Conservation (phyloP, 2,329 filamentous ascomycete genomes). For the Aspergillus udagawae region DNA sequence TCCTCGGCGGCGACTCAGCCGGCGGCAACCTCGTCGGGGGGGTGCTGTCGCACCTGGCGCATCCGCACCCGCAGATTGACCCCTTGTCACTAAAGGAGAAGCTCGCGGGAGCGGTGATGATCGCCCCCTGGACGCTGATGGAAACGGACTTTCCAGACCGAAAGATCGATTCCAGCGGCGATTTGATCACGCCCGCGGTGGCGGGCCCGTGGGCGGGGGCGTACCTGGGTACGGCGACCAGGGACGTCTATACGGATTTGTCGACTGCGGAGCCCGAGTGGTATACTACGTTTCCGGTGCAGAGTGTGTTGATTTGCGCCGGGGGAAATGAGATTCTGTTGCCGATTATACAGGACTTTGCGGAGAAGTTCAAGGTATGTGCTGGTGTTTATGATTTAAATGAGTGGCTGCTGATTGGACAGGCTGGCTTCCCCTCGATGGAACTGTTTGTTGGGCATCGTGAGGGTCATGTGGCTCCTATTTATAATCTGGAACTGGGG, state of each 20-base stretch:
- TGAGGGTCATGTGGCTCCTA: conserved; percentile 41
- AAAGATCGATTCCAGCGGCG: conserved; percentile 46
- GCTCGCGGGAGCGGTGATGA: conserved; percentile 50
- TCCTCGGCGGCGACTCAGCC: conserved; percentile 44
- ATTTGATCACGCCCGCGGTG: conserved; percentile 44
- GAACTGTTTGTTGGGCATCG: conserved; percentile 35
- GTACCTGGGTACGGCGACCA: conserved; percentile 41
- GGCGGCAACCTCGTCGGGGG: conserved; percentile 41
- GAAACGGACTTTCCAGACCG: conserved; percentile 42
- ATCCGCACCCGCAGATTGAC: conserved; percentile 53
- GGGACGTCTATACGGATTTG: conserved; percentile 54
- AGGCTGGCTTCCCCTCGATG: conserved; percentile 26
- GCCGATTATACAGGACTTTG: conserved; percentile 53
- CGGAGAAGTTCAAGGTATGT: conserved; percentile 40
- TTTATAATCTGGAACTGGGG: conserved; percentile 37
- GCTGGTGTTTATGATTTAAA: too few species aligned
- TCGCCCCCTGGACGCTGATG: conserved; percentile 58
- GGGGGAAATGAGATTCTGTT: conserved; percentile 56
- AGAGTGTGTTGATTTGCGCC: conserved; percentile 50
- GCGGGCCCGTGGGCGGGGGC: conserved; percentile 45
- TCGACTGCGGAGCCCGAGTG: conserved; percentile 47
- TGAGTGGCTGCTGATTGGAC: conserved; percentile 4
- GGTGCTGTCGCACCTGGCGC: conserved; percentile 41
- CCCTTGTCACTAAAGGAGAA: conserved; percentile 39
- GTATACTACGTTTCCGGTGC: conserved; percentile 50